Percentiles rank a stretch among this genome's conserved stretches.
These are phyloP conservation scores for cucumber (Cucumis sativus) DNA, from an alignment of 306 rosid genomes.

Conservation along the genomic window Cucumber_9930_V3 NC_026661.2:10780501-10781000, in stretches of 20 bases:
- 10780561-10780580: slow-evolving; percentile 65
- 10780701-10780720: neutral
- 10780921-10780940: neutral
- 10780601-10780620: slow-evolving; percentile 96
- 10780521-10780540: slow-evolving; percentile 79
- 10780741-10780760: neutral
- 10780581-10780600: slow-evolving; percentile 66
- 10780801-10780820: neutral
- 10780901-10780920: neutral
- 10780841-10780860: neutral
- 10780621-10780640: slow-evolving; percentile 18
- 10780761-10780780: neutral
- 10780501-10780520: slow-evolving; percentile 55
- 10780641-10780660: neutral
- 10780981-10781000: neutral
- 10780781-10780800: neutral
- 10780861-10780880: neutral
- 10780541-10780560: slow-evolving; percentile 78
- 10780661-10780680: neutral
- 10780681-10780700: neutral
- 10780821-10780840: neutral
- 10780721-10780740: neutral
- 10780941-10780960: neutral
- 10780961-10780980: neutral
- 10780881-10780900: neutral